Base-by-base conservation (phyloP, 1,139 yeast genomes). In the Nakaseomyces sp. region DNA sequence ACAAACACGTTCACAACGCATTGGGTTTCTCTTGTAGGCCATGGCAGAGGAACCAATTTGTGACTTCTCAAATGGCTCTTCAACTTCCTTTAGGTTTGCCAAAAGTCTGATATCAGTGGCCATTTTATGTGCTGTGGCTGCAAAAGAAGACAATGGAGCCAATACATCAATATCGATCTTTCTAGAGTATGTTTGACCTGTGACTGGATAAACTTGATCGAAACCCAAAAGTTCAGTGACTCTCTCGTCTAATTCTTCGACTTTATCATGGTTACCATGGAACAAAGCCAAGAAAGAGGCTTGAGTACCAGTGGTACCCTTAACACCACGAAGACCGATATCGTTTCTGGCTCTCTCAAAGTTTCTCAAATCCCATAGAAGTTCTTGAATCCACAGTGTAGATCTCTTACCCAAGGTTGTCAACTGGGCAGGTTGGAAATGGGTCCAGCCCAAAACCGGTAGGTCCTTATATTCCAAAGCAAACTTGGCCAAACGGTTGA, bases 11-110 rank as follows among this genome's bases (percentile, higher is more conserved):
- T 91, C 99, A 64, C 93, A 83, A 73, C 99, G 83, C 99, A 91
- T 91, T 67, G 99, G 99, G 73, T 91, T 91, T 72, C 99, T 85
- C 77, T 91, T 91, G 74, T 91, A 91, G 24, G 99, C 99, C 99
- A 91, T 91, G 36, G 98, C 98, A 47, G 89, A 78, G 17, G 97
- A 89, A 35, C 99, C 99, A 63, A 91, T 91, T 73, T 91, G 99
- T 19, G 91, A 80, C 70, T 86, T 87, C 72, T 91, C 98, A 65
- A 91, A 93, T 24, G 99, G 99, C 68, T 91, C 99, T 71, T 93
- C 98, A 54, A 91, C 70, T 71, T 91, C 98, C 71, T 91, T 91
- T 72, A 91, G 77, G 69, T 91, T 89, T 52, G 99, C 99, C 58
- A 93, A 76, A 62, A 91, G 75, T 69, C 99, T 81, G 57, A 91